A percentile compares a stretch with the other conserved stretches of the same genome.
Evolutionary conservation across 306 rosid species (phyloP).

Genomic region (Dicorynia guianensis): DNA sequence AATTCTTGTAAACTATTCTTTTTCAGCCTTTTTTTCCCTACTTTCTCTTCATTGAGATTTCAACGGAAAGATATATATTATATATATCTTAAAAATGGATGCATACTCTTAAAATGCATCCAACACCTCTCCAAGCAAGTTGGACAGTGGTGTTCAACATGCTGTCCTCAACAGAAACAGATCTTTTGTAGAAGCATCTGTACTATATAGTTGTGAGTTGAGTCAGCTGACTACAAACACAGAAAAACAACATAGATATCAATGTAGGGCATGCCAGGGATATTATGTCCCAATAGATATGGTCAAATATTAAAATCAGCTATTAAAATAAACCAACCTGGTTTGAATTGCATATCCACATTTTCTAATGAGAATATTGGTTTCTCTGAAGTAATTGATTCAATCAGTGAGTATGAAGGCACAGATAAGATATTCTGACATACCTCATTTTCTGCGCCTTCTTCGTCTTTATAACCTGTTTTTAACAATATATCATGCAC

Average conservation of each 20-base stretch:
- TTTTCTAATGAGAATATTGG: neutral
- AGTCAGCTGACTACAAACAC: neutral
- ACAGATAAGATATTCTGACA: constrained; percentile 11
- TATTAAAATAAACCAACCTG: constrained; percentile 22
- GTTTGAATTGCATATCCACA: constrained; percentile 1
- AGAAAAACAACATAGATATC: constrained; percentile 11
- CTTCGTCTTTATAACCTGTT: constrained; percentile 93
- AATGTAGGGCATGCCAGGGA: constrained; percentile 8
- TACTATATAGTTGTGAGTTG: neutral
- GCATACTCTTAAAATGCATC: neutral
- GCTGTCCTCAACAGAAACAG: neutral
- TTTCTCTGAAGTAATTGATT: neutral
- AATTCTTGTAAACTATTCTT: no score
- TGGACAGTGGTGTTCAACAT: neutral
- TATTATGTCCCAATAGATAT: neutral
- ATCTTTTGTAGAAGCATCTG: neutral
- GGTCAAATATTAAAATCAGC: neutral
- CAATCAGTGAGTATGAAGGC: neutral
- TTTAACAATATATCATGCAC: constrained; percentile 86
- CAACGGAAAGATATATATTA: no score
- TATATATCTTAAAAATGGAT: no score
- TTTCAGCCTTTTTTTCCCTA: no score
- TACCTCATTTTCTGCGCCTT: constrained; percentile 97
- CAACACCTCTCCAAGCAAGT: neutral
- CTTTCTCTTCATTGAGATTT: neutral